Evolutionary conservation across 345 rosid genomes (phyloP).

Genomic region (Dovyalis caffra): DNA sequence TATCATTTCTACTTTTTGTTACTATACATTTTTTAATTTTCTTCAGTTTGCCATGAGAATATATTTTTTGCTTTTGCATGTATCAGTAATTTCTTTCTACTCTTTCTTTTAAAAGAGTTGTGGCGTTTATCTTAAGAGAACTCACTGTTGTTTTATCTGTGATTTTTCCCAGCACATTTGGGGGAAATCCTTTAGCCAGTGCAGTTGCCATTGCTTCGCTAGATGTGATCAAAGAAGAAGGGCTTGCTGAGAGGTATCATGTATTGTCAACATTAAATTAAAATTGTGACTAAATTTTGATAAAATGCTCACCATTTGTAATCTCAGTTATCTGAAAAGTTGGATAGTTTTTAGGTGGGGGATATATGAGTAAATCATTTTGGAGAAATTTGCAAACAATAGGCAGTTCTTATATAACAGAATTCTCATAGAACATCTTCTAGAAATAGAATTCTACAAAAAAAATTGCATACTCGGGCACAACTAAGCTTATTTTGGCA

Average conservation of each 20-base stretch:
- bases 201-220: conserved; percentile 87
- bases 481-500: too few species aligned
- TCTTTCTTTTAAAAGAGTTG: background rate
- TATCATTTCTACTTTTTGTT: too few species aligned
- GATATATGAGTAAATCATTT: too few species aligned
- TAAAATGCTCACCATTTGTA: background rate
- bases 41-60: background rate
- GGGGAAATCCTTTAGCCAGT: conserved; percentile 96
- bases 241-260: conserved; percentile 66
- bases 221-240: conserved; percentile 72
- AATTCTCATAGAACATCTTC: background rate
- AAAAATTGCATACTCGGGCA: too few species aligned
- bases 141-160: conserved; percentile 17
- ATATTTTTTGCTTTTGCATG: background rate
- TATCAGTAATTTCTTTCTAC: conserved; percentile 6
- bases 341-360: background rate
- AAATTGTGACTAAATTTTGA: background rate
- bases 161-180: conserved; percentile 68
- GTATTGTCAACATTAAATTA: background rate
- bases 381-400: too few species aligned
- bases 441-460: background rate
- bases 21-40: too few species aligned
- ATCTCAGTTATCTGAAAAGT: background rate
- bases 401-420: background rate
- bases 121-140: background rate